phyloP scores from a whole-genome alignment of 495 filamentous ascomycete genomes.

The Barbatosphaeria neglecta region DNA sequence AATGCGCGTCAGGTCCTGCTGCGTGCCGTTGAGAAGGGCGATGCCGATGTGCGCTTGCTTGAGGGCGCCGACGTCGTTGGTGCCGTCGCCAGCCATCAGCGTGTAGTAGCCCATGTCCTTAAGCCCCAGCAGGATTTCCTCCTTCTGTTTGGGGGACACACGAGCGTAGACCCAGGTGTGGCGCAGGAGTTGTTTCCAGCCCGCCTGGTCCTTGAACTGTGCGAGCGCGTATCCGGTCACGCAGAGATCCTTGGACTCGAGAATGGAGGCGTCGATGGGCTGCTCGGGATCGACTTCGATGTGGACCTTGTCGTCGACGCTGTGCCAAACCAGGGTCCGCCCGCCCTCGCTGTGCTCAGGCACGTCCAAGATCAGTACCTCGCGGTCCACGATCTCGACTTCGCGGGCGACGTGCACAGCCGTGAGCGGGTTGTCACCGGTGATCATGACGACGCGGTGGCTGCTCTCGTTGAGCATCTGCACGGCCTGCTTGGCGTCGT shows the following conservation, averaged over 20 bases:
- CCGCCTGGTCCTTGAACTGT: conserved; percentile 74
- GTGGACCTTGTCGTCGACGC: conserved; percentile 78
- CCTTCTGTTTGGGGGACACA: conserved; percentile 97
- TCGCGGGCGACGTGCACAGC: conserved; percentile 91
- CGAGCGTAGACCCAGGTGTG: conserved; percentile 97
- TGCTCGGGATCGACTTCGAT: conserved; percentile 80
- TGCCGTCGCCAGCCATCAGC: conserved; percentile 97
- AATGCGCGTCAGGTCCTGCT: conserved; percentile 81
- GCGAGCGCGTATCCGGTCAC: conserved; percentile 89
- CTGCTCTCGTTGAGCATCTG: conserved; percentile 98
- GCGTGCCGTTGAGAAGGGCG: conserved; percentile 88
- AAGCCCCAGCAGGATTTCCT: conserved; percentile 90
- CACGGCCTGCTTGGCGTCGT: conserved; percentile 85
- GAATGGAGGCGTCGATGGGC: conserved; percentile 68
- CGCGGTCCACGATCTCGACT: conserved; percentile 95
- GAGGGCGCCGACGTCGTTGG: conserved; percentile 93
- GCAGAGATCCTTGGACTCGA: conserved; percentile 84
- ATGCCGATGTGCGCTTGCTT: conserved; percentile 98
- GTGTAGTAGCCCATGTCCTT: conserved; percentile 97
- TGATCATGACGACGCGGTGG: conserved; percentile 98
- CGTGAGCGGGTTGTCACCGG: conserved; percentile 94
- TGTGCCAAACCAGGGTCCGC: conserved; percentile 81
- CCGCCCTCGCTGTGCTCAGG: conserved; percentile 82
- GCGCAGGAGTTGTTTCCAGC: conserved; percentile 60
- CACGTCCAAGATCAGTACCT: conserved; percentile 87